Base-by-base conservation (phyloP, 495 filamentous ascomycete genomes). In the Hypoxylon crocopeplum region DNA sequence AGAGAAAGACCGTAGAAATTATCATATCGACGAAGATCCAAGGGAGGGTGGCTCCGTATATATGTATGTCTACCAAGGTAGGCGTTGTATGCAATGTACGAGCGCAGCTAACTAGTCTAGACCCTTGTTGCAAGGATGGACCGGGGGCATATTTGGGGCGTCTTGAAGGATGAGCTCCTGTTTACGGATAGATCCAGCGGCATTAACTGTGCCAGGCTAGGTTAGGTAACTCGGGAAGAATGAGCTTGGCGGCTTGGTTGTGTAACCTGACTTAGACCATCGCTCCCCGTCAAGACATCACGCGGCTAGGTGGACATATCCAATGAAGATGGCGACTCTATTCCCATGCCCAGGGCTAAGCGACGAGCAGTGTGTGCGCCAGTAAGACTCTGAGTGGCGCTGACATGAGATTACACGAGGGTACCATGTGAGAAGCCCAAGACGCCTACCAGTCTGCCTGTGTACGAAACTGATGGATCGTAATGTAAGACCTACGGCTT, bases 171-270 rank as follows among this genome's bases (percentile, higher is more conserved):
- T 16, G 30, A 46, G 22, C 11, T 37, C 22, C 32, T 25, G 15
- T 29, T 20, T 37, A 55, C 8, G 17, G 40, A 37, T 30, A 48
- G 41, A 25, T 46, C 48, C 45, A 47, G 47, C 38, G 32, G 30
- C 22, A 45, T 50, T 50, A 50, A 32, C 17, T 22, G 32, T 44
- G 30, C 17, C 16, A 16, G 36, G 7, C 17, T 20, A 40, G 27
- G 38, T 24, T 22, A 21, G n/a, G 22, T 20, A 17, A 15, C 39
- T 21, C 11, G 45, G 17, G n/a, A 32, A 8, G 27, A 13, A 7
- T 17, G 7, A 11, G n/a, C 36, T 21, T 40, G 22, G 12, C 36
- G 22, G 27, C 4, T 27, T 4, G 37, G 5, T 34, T 17, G 19
- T 44, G 20, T 34, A 38, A 21, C 17, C 15, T 21, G 13, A 30